phyloP scores from a whole-genome alignment of 768 basidiomycete genomes.

The Cyathus striatus region DNA sequence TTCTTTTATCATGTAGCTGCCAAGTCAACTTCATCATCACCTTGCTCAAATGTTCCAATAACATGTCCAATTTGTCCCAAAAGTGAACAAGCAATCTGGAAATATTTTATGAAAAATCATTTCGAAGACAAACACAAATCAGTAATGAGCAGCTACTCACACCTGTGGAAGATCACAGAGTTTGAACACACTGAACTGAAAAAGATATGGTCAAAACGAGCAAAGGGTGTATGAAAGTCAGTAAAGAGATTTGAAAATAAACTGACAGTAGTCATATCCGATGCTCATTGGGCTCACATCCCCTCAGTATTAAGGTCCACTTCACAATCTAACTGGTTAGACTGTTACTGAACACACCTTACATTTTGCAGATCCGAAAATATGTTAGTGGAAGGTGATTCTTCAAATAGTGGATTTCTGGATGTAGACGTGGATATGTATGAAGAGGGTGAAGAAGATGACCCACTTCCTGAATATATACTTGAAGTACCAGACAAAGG shows the following conservation, averaged over 20 bases:
- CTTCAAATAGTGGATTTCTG: too few relatives aligned
- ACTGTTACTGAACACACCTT: too few relatives aligned
- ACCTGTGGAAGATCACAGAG: slow-evolving; percentile 9
- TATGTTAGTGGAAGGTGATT: too few relatives aligned
- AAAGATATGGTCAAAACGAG: slow-evolving; percentile 12
- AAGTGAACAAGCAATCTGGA: slow-evolving; percentile 11
- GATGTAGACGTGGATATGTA: too few relatives aligned
- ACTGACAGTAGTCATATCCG: slow-evolving; percentile 9
- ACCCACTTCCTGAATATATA: too few relatives aligned
- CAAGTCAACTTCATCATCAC: slow-evolving; percentile 7
- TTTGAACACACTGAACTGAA: slow-evolving; percentile 12
- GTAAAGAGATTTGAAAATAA: slow-evolving; percentile 8
- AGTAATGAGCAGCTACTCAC: slow-evolving; percentile 4
- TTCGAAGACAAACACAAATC: slow-evolving; percentile 8
- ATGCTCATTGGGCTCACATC: slow-evolving; percentile 5
- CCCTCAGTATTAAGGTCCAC: neutral
- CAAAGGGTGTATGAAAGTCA: slow-evolving; percentile 7
- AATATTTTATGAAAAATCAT: slow-evolving; percentile 13
- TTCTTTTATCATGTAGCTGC: slow-evolving; percentile 13
- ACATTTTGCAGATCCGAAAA: too few relatives aligned
- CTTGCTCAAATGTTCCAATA: slow-evolving; percentile 21
- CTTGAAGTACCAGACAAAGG: too few relatives aligned
- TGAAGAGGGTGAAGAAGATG: too few relatives aligned
- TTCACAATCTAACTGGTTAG: neutral
- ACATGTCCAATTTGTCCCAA: slow-evolving; percentile 13